Evolutionary conservation across 164 flowering plant genomes (phyloP).

Genomic region (Vitis amurensis): DNA sequence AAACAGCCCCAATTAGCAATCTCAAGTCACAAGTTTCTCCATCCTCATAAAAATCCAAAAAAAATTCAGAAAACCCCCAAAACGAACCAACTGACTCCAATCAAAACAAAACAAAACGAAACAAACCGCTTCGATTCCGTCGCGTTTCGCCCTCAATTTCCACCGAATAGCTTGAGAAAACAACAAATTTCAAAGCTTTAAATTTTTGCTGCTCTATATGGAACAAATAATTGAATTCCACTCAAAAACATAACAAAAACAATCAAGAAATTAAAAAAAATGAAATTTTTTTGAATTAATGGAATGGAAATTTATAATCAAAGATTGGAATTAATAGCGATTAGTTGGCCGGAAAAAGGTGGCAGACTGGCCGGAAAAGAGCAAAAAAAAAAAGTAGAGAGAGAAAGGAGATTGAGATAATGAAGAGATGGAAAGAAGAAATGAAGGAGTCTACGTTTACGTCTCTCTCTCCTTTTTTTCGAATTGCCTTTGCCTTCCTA

Average conservation of each 20-base stretch:
- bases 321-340: not conserved
- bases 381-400: not conserved
- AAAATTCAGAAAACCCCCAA: conserved; percentile 2
- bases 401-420: conserved; percentile 15
- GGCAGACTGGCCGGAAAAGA: not conserved
- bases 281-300: not conserved
- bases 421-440: not conserved
- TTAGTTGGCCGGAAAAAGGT: too few relatives aligned
- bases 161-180: not conserved
- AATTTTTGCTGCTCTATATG: too few relatives aligned
- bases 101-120: conserved; percentile 10
- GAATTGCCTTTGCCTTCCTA: not conserved
- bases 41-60: conserved; percentile 7
- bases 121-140: conserved; percentile 4
- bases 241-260: conserved; percentile 2
- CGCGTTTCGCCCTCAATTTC: conserved; percentile 1
- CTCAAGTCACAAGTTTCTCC: conserved; percentile 25
- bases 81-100: conserved; percentile 8
- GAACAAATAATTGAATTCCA: too few relatives aligned
- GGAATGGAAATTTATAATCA: not conserved
- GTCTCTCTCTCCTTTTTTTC: conserved; percentile 4
- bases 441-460: conserved; percentile 5
- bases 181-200: too few relatives aligned
- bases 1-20: conserved; percentile 20
- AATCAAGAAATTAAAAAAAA: not conserved